Evolutionary conservation across 139 green algal genomes (phyloP), one percentile per base, ranked within the genome.

Genomic region (Chlamydomonas schloesseri): DNA sequence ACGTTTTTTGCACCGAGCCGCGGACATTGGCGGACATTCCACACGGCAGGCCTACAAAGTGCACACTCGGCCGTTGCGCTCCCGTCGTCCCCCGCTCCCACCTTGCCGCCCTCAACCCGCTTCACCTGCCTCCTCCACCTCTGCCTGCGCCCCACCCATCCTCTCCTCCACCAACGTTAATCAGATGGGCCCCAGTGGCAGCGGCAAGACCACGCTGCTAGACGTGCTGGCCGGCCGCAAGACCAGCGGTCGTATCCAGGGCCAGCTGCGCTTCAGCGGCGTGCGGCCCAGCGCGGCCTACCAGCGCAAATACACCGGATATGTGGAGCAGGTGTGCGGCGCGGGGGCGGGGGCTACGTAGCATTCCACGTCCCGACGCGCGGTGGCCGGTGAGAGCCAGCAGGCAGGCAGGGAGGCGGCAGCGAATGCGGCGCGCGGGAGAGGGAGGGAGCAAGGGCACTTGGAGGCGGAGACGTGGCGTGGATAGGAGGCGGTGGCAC

Each of bases 181-280:
- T 13, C 86, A 91, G 78, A 95, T 97, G 94, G 96, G 96, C 23
- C 91, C 94, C 34, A 93, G 82, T 33, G 96, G 96, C 69, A 93
- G 76, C 73, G 96, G 96, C 76, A 98, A 98, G 85, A 97, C 95
- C 72, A 97, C 94, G 15, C 75, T 98, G 18, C 88, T 98, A 47
- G 90, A 93, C 72, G 21, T 93, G 67, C 58, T 94, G 69, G 87
- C 88, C 20, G 89, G 93, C 24, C 87, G 93, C 78, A 92, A 92
- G 88, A 94, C 84, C 2, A 53, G 47, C 0, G 91, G 91, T 46
- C 80, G 36, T 5, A 64, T 70, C 17, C 71, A 84, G n/a, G 95
- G 95, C 15, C 68, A 91, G 33, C 69, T 97, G 21, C 79, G 92
- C 36, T 97, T 95, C 88, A 91, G 85, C 31, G 93, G 92, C 42